Percentiles rank a stretch among this genome's conserved stretches.
Conservation (phyloP, 225 moss, liverwort and hornwort genomes). For the Ulota crispa region DNA sequence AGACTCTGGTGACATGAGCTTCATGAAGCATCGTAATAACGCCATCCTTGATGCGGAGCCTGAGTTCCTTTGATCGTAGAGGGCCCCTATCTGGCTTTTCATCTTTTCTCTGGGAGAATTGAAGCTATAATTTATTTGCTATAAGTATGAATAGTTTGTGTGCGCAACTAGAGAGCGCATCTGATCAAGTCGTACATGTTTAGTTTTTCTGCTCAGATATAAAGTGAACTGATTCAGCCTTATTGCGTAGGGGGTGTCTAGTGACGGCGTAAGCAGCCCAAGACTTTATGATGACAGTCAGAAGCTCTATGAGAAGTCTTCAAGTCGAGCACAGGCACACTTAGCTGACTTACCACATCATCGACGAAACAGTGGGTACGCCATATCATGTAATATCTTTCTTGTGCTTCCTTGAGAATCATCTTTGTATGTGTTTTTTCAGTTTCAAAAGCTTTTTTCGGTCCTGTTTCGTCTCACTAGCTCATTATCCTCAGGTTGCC, state of each 20-base stretch:
- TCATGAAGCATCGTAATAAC: neutral
- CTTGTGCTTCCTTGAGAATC: neutral
- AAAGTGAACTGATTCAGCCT: neutral
- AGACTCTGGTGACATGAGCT: neutral
- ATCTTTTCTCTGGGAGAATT: neutral
- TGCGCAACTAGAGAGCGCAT: neutral
- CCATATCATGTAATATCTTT: neutral
- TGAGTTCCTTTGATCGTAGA: neutral
- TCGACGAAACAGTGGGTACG: slow-evolving; percentile 58
- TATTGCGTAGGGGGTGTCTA: slow-evolving; percentile 36
- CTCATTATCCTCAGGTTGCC: slow-evolving; percentile 33
- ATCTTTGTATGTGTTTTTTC: neutral
- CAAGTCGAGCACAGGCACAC: slow-evolving; percentile 40
- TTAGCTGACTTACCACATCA: slow-evolving; percentile 51
- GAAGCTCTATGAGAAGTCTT: slow-evolving; percentile 47
- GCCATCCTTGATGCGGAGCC: neutral
- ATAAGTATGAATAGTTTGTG: neutral
- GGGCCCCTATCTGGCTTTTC: neutral
- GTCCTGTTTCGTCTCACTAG: slow-evolving; percentile 13
- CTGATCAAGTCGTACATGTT: neutral
- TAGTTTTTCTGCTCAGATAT: neutral
- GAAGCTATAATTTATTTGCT: neutral
- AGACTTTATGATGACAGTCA: slow-evolving; percentile 36
- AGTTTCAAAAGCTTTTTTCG: neutral
- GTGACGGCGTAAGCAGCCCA: slow-evolving; percentile 40